Evolutionary conservation across 2,329 filamentous ascomycete species (phyloP).

Genomic region (Aspergillus transmontanensis): DNA sequence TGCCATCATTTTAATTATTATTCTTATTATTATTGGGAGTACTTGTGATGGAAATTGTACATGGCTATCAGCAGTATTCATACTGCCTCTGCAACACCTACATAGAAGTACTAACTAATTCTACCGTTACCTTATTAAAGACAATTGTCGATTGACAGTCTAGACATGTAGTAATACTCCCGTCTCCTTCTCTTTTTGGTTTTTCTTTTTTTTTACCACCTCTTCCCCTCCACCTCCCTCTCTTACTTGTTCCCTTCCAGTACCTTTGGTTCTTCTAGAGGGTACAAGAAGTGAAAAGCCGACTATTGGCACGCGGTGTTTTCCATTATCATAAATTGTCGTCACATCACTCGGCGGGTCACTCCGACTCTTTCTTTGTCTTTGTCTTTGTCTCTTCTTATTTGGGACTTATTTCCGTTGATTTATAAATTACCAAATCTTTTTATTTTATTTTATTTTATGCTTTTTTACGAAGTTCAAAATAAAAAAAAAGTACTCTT

Average conservation of each 20-base stretch:
- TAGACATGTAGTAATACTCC: not conserved
- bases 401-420: slow-evolving; percentile 1
- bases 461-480: not conserved
- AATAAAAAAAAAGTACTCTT: not conserved
- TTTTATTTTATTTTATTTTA: not conserved
- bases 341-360: slow-evolving; percentile 17
- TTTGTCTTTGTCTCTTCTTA: slow-evolving; percentile 7
- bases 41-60: slow-evolving; percentile 1
- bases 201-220: not conserved
- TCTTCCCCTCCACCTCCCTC: not conserved
- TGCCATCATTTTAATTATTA: slow-evolving; percentile 8
- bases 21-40: not conserved
- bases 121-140: not conserved
- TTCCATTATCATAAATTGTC: not conserved
- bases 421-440: slow-evolving; percentile 1
- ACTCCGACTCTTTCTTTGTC: slow-evolving; percentile 23
- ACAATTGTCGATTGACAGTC: not conserved
- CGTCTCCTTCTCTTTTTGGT: not conserved
- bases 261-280: not conserved
- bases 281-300: not conserved
- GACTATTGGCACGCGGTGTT: not conserved
- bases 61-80: not conserved
- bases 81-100: not conserved
- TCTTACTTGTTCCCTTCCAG: not conserved
- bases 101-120: not conserved